These are phyloP conservation scores for Zygosaccharomyces rouxii DNA, from an alignment of 805 yeast genomes.

Conservation along the genomic window DNA sequence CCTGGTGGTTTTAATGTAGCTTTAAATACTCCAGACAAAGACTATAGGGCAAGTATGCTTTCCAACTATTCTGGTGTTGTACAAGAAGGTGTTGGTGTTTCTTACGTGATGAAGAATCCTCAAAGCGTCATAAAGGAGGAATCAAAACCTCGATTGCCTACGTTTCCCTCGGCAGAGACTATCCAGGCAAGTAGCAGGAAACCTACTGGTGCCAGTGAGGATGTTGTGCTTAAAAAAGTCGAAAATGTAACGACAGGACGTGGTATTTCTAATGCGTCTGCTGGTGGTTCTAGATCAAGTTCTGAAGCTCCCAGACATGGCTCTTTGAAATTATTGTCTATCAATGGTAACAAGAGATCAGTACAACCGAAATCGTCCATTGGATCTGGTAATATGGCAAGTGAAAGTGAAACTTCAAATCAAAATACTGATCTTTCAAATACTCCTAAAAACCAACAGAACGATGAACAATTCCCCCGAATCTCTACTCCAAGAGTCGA, in stretches of 20 bases:
- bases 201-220: conserved; percentile 6
- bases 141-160: conserved; percentile 13
- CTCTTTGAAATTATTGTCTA: conserved; percentile 17
- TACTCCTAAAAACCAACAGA: conserved; percentile 1
- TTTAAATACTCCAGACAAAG: conserved; percentile 9
- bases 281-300: conserved; percentile 1
- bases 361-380: conserved; percentile 16
- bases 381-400: conserved; percentile 23
- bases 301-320: conserved; percentile 9
- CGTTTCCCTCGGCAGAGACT: conserved; percentile 15
- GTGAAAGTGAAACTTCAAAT: conserved; percentile 23
- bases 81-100: conserved; percentile 33
- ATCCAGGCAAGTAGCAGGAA: conserved; percentile 6
- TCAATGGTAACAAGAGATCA: conserved; percentile 12
- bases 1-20: conserved; percentile 14
- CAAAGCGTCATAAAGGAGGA: neutral
- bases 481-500: conserved; percentile 4
- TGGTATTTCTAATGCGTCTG: conserved; percentile 12
- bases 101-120: conserved; percentile 26
- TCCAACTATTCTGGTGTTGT: conserved; percentile 33
- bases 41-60: conserved; percentile 22
- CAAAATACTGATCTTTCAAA: conserved; percentile 13
- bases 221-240: conserved; percentile 18
- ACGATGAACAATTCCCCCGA: conserved; percentile 2
- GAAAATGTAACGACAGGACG: conserved; percentile 23